A percentile compares a stretch with the other conserved stretches of the same genome.
These are phyloP conservation scores for Aspergillus brunneoviolaceus DNA, from an alignment of 2,329 filamentous ascomycete genomes.

Conservation along the genomic window DNA sequence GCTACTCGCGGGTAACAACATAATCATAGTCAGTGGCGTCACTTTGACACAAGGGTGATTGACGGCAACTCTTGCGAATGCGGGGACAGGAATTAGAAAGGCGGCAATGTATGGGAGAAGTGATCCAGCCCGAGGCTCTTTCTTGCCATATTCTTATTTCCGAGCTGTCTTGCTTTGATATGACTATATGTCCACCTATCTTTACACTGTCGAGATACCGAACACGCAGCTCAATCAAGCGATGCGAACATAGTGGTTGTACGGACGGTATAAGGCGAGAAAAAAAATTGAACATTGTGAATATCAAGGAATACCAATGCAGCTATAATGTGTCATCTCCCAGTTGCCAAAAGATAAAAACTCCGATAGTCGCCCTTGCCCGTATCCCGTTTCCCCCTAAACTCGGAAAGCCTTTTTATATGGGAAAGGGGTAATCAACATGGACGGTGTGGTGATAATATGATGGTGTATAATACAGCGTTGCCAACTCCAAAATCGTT, in stretches of 20 bases:
- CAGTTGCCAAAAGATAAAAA: slow-evolving; percentile 32
- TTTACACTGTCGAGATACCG: background rate
- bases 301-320: slow-evolving; percentile 16
- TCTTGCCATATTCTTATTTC: slow-evolving; percentile 5
- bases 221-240: background rate
- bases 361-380: slow-evolving; percentile 29
- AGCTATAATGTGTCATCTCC: slow-evolving; percentile 23
- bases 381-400: slow-evolving; percentile 20
- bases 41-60: background rate
- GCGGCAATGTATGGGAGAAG: slow-evolving; percentile 7
- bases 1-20: background rate
- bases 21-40: background rate
- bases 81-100: background rate
- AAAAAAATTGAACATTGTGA: slow-evolving; percentile 28
- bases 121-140: background rate
- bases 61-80: background rate
- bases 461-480: slow-evolving; percentile 33
- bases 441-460: background rate
- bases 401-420: slow-evolving; percentile 11
- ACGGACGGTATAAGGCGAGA: slow-evolving; percentile 23
- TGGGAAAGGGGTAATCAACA: slow-evolving; percentile 1
- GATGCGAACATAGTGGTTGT: background rate
- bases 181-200: slow-evolving; percentile 2
- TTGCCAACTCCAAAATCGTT: slow-evolving; percentile 11
- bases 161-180: background rate